A percentile compares a stretch with the other conserved stretches of the same genome.
phyloP scores from a whole-genome alignment of 108 stramenopile genomes.

The Pinguiococcus pyrenoidosus region DNA sequence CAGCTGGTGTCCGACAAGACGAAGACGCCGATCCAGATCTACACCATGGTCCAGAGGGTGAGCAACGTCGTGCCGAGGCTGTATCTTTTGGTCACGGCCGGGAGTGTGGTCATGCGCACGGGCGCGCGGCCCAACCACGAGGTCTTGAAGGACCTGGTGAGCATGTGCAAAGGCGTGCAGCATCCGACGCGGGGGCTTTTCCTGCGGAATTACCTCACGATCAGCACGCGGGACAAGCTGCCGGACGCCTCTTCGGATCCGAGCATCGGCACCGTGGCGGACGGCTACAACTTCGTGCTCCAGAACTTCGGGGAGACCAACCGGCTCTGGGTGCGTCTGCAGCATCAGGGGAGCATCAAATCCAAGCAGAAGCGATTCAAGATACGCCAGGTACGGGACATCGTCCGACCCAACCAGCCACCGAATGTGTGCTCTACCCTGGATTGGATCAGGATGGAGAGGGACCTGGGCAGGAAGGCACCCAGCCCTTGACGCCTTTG shows the following conservation, averaged over 20 bases:
- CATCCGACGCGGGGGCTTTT: conserved; percentile 96
- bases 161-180: conserved; percentile 94
- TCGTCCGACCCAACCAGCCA: no score
- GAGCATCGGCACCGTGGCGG: conserved; percentile 52
- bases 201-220: conserved; percentile 84
- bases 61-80: conserved; percentile 84
- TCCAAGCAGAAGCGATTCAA: no score
- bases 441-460: no score
- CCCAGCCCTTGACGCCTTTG: no score
- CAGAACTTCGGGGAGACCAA: conserved; percentile 91
- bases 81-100: conserved; percentile 91
- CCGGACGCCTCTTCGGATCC: conserved; percentile 60
- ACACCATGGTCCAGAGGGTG: conserved; percentile 56
- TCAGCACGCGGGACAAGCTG: conserved; percentile 65
- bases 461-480: no score
- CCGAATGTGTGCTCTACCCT: no score
- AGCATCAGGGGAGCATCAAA: conserved; percentile 42
- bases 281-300: conserved; percentile 83
- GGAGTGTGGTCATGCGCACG: conserved; percentile 62
- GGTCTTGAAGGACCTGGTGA: conserved; percentile 81
- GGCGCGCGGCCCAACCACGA: conserved; percentile 37
- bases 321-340: conserved; percentile 97
- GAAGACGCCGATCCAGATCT: no score
- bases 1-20: no score
- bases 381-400: no score